These are phyloP conservation scores for Hansenula lynferdii DNA, from an alignment of 1,139 yeast genomes.

Conservation along the genomic window DNA sequence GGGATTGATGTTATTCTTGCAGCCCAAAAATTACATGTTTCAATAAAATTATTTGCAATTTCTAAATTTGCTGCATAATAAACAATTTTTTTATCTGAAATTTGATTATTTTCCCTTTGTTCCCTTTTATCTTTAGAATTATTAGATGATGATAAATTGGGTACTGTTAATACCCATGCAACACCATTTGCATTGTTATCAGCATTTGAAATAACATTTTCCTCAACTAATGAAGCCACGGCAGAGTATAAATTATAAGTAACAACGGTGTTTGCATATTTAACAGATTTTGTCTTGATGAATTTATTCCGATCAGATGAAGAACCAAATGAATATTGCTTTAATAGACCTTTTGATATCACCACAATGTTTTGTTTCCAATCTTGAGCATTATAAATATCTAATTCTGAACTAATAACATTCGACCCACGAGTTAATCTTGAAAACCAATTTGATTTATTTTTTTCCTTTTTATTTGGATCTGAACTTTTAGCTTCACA, in stretches of 20 bases:
- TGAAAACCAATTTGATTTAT: slow-evolving; percentile 17
- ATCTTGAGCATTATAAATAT: slow-evolving; percentile 15
- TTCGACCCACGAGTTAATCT: slow-evolving; percentile 11
- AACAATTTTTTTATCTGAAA: slow-evolving; percentile 16
- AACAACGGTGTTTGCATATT: slow-evolving; percentile 29
- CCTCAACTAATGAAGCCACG: slow-evolving; percentile 16
- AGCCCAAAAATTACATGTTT: slow-evolving; percentile 89
- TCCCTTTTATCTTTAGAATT: background rate
- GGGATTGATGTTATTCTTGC: slow-evolving; percentile 81
- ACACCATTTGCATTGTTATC: slow-evolving; percentile 14
- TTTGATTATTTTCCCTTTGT: background rate
- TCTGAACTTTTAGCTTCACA: slow-evolving; percentile 20
- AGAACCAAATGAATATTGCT: slow-evolving; percentile 43
- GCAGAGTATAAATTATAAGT: slow-evolving; percentile 26
- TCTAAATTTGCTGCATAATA: slow-evolving; percentile 53
- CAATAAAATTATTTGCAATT: slow-evolving; percentile 66
- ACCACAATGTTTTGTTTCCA: slow-evolving; percentile 50
- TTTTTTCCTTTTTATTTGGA: slow-evolving; percentile 20
- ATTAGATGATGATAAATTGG: slow-evolving; percentile 12
- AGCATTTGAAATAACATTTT: slow-evolving; percentile 17
- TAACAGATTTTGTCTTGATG: slow-evolving; percentile 26
- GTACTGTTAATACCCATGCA: slow-evolving; percentile 21
- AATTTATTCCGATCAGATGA: slow-evolving; percentile 34
- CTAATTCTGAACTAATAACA: slow-evolving; percentile 16
- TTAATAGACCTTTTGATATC: slow-evolving; percentile 53